phyloP scores from a whole-genome alignment of 257 asterid species.

The Cordia subcordata region DNA sequence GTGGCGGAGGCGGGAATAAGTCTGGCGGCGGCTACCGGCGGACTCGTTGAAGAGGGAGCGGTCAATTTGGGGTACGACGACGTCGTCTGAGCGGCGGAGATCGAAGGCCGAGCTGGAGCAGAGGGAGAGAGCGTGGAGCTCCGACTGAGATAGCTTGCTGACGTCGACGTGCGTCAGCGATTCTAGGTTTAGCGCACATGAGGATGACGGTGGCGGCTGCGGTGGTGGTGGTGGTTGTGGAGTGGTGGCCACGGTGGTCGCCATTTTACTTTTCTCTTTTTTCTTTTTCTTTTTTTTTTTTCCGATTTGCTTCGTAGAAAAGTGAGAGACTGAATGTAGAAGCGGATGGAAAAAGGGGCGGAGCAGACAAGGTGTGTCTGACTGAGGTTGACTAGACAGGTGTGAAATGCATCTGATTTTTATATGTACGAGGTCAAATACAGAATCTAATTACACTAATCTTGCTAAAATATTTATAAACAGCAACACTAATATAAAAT shows the following conservation, averaged over 20 bases:
- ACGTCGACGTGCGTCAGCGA: constrained; percentile 48
- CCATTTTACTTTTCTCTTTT: constrained; percentile 26
- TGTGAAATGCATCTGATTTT: no score
- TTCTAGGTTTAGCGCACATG: constrained; percentile 37
- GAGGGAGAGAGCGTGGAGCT: constrained; percentile 62
- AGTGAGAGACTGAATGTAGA: background rate
- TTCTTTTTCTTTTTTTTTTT: no score
- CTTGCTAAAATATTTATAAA: no score
- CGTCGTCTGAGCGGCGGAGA: constrained; percentile 45
- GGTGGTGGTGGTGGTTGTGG: constrained; percentile 1
- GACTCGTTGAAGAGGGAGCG: constrained; percentile 85
- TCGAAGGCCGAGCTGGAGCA: constrained; percentile 55
- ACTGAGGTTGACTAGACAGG: background rate
- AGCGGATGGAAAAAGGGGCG: background rate
- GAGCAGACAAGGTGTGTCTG: background rate
- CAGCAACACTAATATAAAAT: no score
- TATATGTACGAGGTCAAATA: no score
- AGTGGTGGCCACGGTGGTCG: constrained; percentile 29
- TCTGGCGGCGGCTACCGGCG: constrained; percentile 85
- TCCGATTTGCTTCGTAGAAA: background rate
- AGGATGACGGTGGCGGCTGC: constrained; percentile 21
- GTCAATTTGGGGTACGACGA: constrained; percentile 56
- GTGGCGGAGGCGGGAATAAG: constrained; percentile 56
- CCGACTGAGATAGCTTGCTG: constrained; percentile 63
- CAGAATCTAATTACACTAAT: no score